Percentiles rank a stretch among this genome's conserved stretches.
Evolutionary conservation across 345 rosid species (phyloP).

Genomic region (Corchorus capsularis): DNA sequence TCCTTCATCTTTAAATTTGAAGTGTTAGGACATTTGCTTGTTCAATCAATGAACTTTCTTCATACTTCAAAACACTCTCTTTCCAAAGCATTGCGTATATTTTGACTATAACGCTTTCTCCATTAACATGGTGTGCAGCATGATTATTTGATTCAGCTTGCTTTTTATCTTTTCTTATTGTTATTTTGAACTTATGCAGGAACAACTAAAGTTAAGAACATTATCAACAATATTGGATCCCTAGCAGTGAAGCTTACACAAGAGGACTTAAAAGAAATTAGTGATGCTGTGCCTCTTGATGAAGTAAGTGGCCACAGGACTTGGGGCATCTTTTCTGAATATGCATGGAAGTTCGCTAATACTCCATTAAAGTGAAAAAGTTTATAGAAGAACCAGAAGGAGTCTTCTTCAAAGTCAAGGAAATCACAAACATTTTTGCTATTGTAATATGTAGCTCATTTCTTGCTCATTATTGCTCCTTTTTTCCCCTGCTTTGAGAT

Average conservation of each 20-base stretch:
- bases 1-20: neutral
- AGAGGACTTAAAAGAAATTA: constrained; percentile 42
- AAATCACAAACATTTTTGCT: neutral
- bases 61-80: neutral
- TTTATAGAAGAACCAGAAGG: neutral
- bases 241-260: constrained; percentile 29
- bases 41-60: neutral
- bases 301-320: constrained; percentile 41
- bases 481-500: too few species aligned
- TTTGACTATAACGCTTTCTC: neutral
- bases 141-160: neutral
- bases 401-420: neutral
- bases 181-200: constrained; percentile 27
- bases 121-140: constrained; percentile 8
- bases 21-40: neutral
- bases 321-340: neutral
- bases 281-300: constrained; percentile 35
- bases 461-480: neutral
- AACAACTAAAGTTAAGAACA: constrained; percentile 46
- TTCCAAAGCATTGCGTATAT: neutral
- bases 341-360: constrained; percentile 32
- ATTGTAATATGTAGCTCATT: neutral
- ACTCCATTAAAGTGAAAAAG: constrained; percentile 33
- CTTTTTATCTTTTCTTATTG: neutral
- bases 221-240: constrained; percentile 44